Conservation (phyloP, 345 rosid genomes). For the Sapria himalayana region DNA sequence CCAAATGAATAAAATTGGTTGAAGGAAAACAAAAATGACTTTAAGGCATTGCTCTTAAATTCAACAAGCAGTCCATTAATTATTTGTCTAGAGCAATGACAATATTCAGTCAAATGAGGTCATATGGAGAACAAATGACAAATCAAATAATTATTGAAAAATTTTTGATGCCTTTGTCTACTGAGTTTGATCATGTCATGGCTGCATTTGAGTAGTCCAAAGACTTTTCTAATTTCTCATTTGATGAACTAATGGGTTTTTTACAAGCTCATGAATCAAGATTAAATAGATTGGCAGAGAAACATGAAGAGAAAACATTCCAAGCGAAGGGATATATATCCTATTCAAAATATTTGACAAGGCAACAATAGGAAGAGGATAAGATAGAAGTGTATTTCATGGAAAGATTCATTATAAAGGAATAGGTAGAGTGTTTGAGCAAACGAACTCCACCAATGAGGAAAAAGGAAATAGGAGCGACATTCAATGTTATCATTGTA, state of each 20-base stretch:
- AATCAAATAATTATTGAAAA: constrained; percentile 1
- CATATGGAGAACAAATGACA: not conserved
- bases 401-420: not conserved
- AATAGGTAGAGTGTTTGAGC: not conserved
- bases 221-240: not conserved
- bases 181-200: constrained; percentile 5
- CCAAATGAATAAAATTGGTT: too few relatives aligned
- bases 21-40: too few relatives aligned
- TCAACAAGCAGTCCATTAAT: too few relatives aligned
- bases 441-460: not conserved
- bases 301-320: not conserved
- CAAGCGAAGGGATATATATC: not conserved
- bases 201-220: constrained; percentile 6
- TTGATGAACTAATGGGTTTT: constrained; percentile 8
- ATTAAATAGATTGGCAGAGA: not conserved
- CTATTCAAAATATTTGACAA: too few relatives aligned
- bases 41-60: too few relatives aligned
- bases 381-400: constrained; percentile 1
- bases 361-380: not conserved
- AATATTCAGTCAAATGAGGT: constrained; percentile 2
- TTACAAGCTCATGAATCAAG: constrained; percentile 6
- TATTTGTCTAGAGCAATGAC: constrained; percentile 1
- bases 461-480: not conserved
- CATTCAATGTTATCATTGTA: constrained; percentile 2
- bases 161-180: not conserved